Conservation (phyloP, 441 rosid genomes). For the Manihot esculenta region DNA sequence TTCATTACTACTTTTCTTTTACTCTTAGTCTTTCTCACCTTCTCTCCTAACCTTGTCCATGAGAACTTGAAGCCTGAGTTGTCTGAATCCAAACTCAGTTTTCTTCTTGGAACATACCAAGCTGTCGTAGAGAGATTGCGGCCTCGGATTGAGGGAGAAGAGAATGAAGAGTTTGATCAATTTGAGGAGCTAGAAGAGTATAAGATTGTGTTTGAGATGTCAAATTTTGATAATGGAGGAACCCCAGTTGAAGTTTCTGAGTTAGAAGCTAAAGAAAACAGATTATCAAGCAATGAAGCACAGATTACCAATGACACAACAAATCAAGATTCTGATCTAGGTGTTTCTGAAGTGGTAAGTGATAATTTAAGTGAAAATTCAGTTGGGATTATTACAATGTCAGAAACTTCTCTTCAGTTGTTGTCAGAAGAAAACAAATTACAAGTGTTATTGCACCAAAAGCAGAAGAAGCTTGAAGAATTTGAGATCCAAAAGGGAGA, state of each 20-base stretch:
- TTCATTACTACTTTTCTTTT: slow-evolving; percentile 67
- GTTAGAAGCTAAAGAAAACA: slow-evolving; percentile 13
- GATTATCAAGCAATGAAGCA: slow-evolving; percentile 14
- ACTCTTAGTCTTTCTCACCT: slow-evolving; percentile 52
- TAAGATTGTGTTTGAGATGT: slow-evolving; percentile 60
- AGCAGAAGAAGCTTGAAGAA: slow-evolving; percentile 34
- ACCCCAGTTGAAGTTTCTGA: slow-evolving; percentile 19
- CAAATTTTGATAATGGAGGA: slow-evolving; percentile 30
- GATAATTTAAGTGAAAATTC: slow-evolving; percentile 23
- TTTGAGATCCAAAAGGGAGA: slow-evolving; percentile 28
- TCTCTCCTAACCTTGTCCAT: slow-evolving; percentile 34
- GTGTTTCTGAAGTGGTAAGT: slow-evolving; percentile 15
- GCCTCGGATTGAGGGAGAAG: slow-evolving; percentile 35
- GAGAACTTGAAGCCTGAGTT: slow-evolving; percentile 8
- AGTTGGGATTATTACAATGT: slow-evolving; percentile 25
- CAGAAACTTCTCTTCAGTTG: slow-evolving; percentile 20
- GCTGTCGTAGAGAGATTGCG: slow-evolving; percentile 40
- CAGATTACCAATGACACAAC: slow-evolving; percentile 35
- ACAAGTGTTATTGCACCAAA: slow-evolving; percentile 35
- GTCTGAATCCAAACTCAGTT: slow-evolving; percentile 37
- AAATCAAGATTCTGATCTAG: slow-evolving; percentile 19
- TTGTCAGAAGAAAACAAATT: slow-evolving; percentile 35
- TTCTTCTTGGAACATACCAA: slow-evolving; percentile 35
- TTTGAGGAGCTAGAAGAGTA: slow-evolving; percentile 58
- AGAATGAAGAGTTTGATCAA: slow-evolving; percentile 24